These are phyloP conservation scores for Penicillium sumatraense DNA, from an alignment of 2,329 filamentous ascomycete species.

Conservation along the genomic window DNA sequence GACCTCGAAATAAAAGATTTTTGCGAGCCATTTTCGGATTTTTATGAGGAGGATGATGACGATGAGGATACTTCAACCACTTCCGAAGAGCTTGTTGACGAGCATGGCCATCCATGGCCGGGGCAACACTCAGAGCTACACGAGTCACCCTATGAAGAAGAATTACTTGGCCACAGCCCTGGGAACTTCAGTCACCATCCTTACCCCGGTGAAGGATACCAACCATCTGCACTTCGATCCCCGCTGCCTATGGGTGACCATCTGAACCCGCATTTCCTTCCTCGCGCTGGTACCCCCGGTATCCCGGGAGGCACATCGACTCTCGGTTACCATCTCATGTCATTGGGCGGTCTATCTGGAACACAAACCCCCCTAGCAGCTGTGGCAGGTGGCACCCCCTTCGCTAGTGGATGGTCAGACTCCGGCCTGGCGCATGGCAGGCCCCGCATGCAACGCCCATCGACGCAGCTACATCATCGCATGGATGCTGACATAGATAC, in stretches of 20 bases:
- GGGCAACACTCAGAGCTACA: conserved; percentile 28
- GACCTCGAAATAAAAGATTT: conserved; percentile 94
- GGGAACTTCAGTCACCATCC: conserved; percentile 29
- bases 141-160: conserved; percentile 37
- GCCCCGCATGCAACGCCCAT: conserved; percentile 18
- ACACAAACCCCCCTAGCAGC: conserved; percentile 54
- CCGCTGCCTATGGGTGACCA: conserved; percentile 43
- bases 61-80: conserved; percentile 54
- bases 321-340: conserved; percentile 53
- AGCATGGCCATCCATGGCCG: background rate
- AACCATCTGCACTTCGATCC: conserved; percentile 40
- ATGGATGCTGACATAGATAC: conserved; percentile 41
- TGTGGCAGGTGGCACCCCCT: conserved; percentile 49
- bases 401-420: conserved; percentile 44
- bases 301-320: conserved; percentile 57
- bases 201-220: conserved; percentile 34
- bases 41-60: conserved; percentile 79
- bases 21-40: conserved; percentile 91
- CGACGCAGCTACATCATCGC: conserved; percentile 28
- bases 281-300: conserved; percentile 51
- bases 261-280: conserved; percentile 47
- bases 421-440: conserved; percentile 27
- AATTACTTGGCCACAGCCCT: conserved; percentile 26
- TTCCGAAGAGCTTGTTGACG: conserved; percentile 37
- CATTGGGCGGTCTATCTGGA: conserved; percentile 53